phyloP scores from a whole-genome alignment of 768 basidiomycete species.

The Galerina marginata region DNA sequence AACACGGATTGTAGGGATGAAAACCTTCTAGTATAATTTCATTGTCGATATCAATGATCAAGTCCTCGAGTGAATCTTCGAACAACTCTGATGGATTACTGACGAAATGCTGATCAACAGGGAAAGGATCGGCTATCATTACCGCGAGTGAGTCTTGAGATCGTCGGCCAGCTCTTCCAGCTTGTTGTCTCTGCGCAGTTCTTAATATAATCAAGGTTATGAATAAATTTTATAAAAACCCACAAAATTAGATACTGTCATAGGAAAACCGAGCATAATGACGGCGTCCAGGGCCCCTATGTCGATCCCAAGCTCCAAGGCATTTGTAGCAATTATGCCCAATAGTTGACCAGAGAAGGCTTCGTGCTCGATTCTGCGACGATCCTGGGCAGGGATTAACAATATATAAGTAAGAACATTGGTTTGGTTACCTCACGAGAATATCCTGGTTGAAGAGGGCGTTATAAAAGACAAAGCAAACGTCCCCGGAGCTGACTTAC shows the following conservation, averaged over 20 bases:
- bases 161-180: constrained; percentile 84
- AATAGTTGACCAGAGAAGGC: constrained; percentile 86
- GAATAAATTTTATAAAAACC: constrained; percentile 24
- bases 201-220: not conserved
- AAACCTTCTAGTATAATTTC: constrained; percentile 71
- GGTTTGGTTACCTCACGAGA: constrained; percentile 58
- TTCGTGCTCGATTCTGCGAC: constrained; percentile 82
- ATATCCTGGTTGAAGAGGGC: constrained; percentile 55
- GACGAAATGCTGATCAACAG: constrained; percentile 79
- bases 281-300: constrained; percentile 90
- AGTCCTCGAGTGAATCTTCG: constrained; percentile 61
- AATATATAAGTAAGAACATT: not conserved
- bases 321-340: constrained; percentile 89
- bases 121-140: constrained; percentile 69
- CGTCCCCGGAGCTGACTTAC: constrained; percentile 38
- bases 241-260: constrained; percentile 81
- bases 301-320: constrained; percentile 90
- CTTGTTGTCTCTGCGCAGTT: constrained; percentile 76
- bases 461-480: not conserved
- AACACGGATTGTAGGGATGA: not conserved
- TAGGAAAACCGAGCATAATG: constrained; percentile 87
- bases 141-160: constrained; percentile 80
- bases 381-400: constrained; percentile 55
- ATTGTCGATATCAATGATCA: constrained; percentile 76
- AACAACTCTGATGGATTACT: constrained; percentile 74